Conservation (phyloP, 352 stramenopile species). For the Globisporangium uncinulatum region DNA sequence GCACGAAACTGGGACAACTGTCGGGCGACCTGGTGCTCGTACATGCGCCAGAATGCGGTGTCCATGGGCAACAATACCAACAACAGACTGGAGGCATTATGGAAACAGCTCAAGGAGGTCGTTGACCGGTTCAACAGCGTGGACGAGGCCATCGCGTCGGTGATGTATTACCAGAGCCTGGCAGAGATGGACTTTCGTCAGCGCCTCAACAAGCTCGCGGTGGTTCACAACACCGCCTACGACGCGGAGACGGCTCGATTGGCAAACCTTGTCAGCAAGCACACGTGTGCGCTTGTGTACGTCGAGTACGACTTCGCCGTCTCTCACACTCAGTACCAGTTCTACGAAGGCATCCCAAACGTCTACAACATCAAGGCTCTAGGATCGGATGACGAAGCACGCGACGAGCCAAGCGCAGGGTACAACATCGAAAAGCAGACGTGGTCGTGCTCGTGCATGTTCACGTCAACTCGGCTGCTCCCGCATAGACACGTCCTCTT, state of each 20-base stretch:
- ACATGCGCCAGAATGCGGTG: constrained; percentile 8
- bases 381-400: background rate
- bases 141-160: constrained; percentile 17
- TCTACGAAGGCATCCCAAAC: constrained; percentile 9
- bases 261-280: constrained; percentile 16
- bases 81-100: constrained; percentile 21
- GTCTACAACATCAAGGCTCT: constrained; percentile 9
- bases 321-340: constrained; percentile 10
- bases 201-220: constrained; percentile 9
- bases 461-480: constrained; percentile 12
- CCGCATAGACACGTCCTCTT: constrained; percentile 16
- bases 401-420: constrained; percentile 13
- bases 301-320: constrained; percentile 13
- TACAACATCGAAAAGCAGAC: constrained; percentile 9
- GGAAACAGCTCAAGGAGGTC: constrained; percentile 19
- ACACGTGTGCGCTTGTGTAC: constrained; percentile 17
- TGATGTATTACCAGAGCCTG: constrained; percentile 16
- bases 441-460: constrained; percentile 20
- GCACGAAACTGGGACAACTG: constrained; percentile 21
- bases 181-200: constrained; percentile 13
- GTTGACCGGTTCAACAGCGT: constrained; percentile 14
- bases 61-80: constrained; percentile 24
- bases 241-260: constrained; percentile 15
- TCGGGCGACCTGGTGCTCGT: constrained; percentile 13
- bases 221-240: constrained; percentile 12